Evolutionary conservation across 495 filamentous ascomycete genomes (phyloP).

Genomic region (Venustampulla echinocandica): DNA sequence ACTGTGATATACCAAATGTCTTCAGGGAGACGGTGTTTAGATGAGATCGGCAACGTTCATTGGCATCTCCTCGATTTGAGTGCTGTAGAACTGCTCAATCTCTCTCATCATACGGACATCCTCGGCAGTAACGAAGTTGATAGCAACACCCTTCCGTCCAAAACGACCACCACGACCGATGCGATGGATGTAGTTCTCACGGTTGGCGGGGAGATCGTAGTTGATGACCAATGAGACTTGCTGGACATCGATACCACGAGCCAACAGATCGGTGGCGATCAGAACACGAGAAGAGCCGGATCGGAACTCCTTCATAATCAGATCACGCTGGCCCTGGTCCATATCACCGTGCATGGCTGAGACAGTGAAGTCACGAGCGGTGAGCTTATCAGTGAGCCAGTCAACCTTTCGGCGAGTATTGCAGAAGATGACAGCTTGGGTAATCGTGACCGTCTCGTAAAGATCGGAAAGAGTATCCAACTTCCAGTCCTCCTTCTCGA

Average conservation of each 20-base stretch:
- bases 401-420: constrained; percentile 99
- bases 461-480: constrained; percentile 97
- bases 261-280: constrained; percentile 94
- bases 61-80: constrained; percentile 80
- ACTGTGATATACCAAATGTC: constrained; percentile 25
- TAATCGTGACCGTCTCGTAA: constrained; percentile 98
- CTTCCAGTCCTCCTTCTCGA: constrained; percentile 99
- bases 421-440: constrained; percentile 99
- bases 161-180: constrained; percentile 99
- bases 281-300: constrained; percentile 95
- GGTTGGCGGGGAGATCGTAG: constrained; percentile 97
- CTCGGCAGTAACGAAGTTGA: constrained; percentile 99
- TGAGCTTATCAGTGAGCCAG: constrained; percentile 99
- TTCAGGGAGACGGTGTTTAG: constrained; percentile 22
- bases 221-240: constrained; percentile 99
- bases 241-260: constrained; percentile 98
- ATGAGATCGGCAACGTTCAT: constrained; percentile 75
- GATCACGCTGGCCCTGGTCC: constrained; percentile 92
- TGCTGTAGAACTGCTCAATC: constrained; percentile 79
- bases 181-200: constrained; percentile 99
- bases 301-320: constrained; percentile 99
- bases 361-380: constrained; percentile 95
- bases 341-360: constrained; percentile 99
- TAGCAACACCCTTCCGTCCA: constrained; percentile 98
- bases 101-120: constrained; percentile 99